phyloP scores from a whole-genome alignment of 176 grass and related monocot species.

The Eleusine coracana region DNA sequence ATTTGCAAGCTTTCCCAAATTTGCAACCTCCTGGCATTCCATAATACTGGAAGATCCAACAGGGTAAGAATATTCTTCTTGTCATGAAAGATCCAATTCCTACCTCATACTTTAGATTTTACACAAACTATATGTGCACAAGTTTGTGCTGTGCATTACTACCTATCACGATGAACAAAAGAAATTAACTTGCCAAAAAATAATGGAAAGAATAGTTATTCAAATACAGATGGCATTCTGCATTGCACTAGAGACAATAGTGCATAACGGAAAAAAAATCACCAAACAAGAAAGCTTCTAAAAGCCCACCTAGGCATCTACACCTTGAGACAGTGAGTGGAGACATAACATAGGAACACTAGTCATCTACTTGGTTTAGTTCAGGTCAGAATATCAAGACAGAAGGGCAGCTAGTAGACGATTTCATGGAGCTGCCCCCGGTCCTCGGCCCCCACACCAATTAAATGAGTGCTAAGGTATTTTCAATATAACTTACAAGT shows the following conservation, averaged over 20 bases:
- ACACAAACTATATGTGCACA: neutral
- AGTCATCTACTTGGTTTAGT: neutral
- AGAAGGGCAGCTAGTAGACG: neutral
- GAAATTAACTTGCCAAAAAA: neutral
- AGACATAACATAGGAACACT: slow-evolving; percentile 3
- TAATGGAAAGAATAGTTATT: neutral
- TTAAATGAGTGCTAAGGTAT: neutral
- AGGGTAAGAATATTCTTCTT: neutral
- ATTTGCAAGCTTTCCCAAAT: slow-evolving; percentile 83
- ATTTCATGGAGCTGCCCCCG: neutral
- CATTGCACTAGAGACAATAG: neutral
- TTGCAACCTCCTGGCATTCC: slow-evolving; percentile 82
- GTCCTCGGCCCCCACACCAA: neutral
- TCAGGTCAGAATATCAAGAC: neutral
- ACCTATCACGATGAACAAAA: neutral
- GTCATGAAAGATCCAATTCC: neutral
- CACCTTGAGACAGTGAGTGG: neutral
- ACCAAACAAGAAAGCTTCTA: neutral
- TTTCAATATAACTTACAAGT: neutral
- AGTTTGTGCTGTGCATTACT: neutral
- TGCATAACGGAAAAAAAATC: neutral
- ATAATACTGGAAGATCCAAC: slow-evolving; percentile 64
- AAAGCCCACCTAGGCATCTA: neutral
- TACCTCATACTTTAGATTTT: neutral
- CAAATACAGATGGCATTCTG: neutral